phyloP scores from a whole-genome alignment of 768 basidiomycete genomes.

The Hysterangium stoloniferum region DNA sequence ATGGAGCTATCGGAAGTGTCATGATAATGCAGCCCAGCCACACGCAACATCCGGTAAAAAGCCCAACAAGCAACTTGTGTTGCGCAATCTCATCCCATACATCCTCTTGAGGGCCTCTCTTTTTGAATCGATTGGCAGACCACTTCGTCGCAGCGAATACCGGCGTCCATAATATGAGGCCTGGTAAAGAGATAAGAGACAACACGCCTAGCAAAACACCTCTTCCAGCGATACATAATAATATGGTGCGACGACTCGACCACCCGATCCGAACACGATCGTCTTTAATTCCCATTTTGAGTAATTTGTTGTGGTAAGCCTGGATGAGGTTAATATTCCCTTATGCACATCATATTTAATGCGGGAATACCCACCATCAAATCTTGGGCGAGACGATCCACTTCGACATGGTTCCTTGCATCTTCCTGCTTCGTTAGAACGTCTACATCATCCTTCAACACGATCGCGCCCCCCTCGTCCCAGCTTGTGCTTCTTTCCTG shows the following conservation, averaged over 20 bases:
- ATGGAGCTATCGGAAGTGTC: slow-evolving; percentile 52
- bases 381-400: slow-evolving; percentile 33
- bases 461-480: slow-evolving; percentile 7
- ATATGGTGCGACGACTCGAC: slow-evolving; percentile 43
- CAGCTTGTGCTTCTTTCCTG: slow-evolving; percentile 20
- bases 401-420: neutral
- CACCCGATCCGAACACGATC: slow-evolving; percentile 67
- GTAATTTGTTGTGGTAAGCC: slow-evolving; percentile 70
- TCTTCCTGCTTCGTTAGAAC: slow-evolving; percentile 17
- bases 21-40: slow-evolving; percentile 47
- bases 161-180: slow-evolving; percentile 76
- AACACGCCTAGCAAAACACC: slow-evolving; percentile 56
- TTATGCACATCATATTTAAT: too few species aligned
- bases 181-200: slow-evolving; percentile 60
- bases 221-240: slow-evolving; percentile 60
- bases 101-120: slow-evolving; percentile 74
- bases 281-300: slow-evolving; percentile 68
- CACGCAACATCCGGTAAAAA: slow-evolving; percentile 63
- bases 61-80: slow-evolving; percentile 79
- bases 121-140: slow-evolving; percentile 69
- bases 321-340: slow-evolving; percentile 21
- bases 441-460: slow-evolving; percentile 19
- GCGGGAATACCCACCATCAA: slow-evolving; percentile 42
- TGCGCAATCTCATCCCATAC: slow-evolving; percentile 89
- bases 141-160: slow-evolving; percentile 64